phyloP scores from a whole-genome alignment of 2,329 filamentous ascomycete genomes.

The Xylaria sp. region DNA sequence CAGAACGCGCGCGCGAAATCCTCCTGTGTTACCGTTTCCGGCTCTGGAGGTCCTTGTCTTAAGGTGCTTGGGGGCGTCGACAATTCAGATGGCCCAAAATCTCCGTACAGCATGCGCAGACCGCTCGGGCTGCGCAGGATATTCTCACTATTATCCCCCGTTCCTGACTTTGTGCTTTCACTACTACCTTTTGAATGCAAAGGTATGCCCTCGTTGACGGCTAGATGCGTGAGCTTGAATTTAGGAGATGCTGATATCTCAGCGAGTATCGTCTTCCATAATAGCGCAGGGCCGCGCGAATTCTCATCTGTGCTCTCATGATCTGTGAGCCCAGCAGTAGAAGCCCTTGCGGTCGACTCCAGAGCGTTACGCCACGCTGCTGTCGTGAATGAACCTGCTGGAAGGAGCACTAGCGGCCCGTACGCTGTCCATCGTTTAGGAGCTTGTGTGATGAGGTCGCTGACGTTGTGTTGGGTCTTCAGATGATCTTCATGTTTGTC shows the following conservation, averaged over 20 bases:
- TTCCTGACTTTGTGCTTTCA: no score
- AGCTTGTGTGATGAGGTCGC: slow-evolving; percentile 53
- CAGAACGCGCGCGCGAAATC: slow-evolving; percentile 80
- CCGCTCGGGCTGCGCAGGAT: slow-evolving; percentile 77
- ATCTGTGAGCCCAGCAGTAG: no score
- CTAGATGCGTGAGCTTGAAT: slow-evolving; percentile 64
- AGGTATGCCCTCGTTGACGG: slow-evolving; percentile 71
- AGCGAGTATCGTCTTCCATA: slow-evolving; percentile 64
- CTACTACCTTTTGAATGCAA: slow-evolving; percentile 48
- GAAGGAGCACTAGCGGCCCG: slow-evolving; percentile 69
- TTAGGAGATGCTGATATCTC: slow-evolving; percentile 56
- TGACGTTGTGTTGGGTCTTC: slow-evolving; percentile 38
- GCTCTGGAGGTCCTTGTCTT: slow-evolving; percentile 8
- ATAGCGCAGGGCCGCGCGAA: slow-evolving; percentile 40
- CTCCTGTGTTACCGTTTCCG: slow-evolving; percentile 28
- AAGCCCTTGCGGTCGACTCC: not conserved
- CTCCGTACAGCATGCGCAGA: slow-evolving; percentile 75
- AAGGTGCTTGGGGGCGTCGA: slow-evolving; percentile 28
- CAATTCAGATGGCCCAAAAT: slow-evolving; percentile 71
- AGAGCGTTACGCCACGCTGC: slow-evolving; percentile 56
- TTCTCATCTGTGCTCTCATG: slow-evolving; percentile 29
- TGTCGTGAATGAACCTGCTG: slow-evolving; percentile 66
- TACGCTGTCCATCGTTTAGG: slow-evolving; percentile 71
- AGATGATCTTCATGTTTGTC: slow-evolving; percentile 20
- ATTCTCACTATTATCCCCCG: no score